These are phyloP conservation scores for Talaromyces sp. DNA, from an alignment of 2,329 filamentous ascomycete species.

Conservation along the genomic window DNA sequence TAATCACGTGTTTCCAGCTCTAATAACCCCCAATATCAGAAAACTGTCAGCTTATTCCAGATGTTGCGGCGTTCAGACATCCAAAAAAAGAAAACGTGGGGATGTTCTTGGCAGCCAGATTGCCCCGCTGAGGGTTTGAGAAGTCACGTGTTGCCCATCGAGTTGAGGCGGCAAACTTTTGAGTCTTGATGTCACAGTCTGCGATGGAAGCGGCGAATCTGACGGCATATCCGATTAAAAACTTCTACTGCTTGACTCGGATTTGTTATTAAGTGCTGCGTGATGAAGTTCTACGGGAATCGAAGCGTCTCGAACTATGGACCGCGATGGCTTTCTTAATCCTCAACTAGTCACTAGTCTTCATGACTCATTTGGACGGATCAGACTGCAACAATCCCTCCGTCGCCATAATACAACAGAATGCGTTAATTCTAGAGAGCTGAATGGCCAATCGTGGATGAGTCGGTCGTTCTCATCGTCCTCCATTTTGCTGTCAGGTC, in stretches of 20 bases:
- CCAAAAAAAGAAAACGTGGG: slow-evolving; percentile 9
- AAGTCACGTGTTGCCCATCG: neutral
- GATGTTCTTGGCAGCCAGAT: neutral
- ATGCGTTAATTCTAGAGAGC: neutral
- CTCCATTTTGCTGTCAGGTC: neutral
- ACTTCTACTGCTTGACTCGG: neutral
- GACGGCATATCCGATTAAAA: neutral
- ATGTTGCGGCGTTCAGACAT: neutral
- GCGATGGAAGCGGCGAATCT: neutral
- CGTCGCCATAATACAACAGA: neutral
- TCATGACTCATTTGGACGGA: neutral
- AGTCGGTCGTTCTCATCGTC: neutral
- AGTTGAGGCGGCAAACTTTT: neutral
- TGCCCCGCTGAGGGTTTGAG: slow-evolving; percentile 3
- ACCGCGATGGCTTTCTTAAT: too few relatives aligned
- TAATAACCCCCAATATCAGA: neutral
- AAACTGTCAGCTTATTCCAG: neutral
- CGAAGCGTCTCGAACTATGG: too few relatives aligned
- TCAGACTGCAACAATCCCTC: too few relatives aligned
- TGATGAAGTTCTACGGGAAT: neutral
- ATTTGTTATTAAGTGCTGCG: too few relatives aligned
- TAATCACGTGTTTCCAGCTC: neutral
- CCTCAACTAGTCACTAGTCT: neutral
- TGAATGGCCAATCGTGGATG: neutral
- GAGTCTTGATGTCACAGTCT: neutral